Conservation (phyloP, 768 basidiomycete species). For the Rhizopogon roseolus region DNA sequence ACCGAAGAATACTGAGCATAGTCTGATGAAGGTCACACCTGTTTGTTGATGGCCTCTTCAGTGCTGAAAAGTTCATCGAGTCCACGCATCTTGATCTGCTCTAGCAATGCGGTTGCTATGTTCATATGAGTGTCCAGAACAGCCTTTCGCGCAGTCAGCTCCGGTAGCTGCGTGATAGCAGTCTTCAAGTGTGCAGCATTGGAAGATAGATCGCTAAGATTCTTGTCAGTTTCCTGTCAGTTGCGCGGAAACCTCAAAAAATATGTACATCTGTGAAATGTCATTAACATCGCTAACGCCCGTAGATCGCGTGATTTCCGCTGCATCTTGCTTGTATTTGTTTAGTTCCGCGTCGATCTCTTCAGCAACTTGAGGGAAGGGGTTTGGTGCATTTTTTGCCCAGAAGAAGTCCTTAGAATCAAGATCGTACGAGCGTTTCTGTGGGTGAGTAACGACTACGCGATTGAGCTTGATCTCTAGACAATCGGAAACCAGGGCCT, state of each 20-base stretch:
- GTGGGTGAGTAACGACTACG: slow-evolving; percentile 75
- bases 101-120: slow-evolving; percentile 91
- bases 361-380: slow-evolving; percentile 98
- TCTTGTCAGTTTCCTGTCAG: slow-evolving; percentile 11
- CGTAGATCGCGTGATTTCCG: slow-evolving; percentile 93
- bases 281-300: slow-evolving; percentile 96
- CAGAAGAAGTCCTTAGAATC: slow-evolving; percentile 99
- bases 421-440: slow-evolving; percentile 85
- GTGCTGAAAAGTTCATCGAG: slow-evolving; percentile 97
- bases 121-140: slow-evolving; percentile 99
- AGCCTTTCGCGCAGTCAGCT: slow-evolving; percentile 93
- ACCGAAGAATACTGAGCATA: not conserved
- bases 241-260: not conserved
- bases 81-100: slow-evolving; percentile 92
- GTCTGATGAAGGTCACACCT: slow-evolving; percentile 39
- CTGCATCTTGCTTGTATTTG: slow-evolving; percentile 92
- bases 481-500: slow-evolving; percentile 96
- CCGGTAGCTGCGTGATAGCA: slow-evolving; percentile 94
- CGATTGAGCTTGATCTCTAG: slow-evolving; percentile 96
- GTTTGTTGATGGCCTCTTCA: slow-evolving; percentile 87
- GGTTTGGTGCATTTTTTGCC: slow-evolving; percentile 92
- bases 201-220: slow-evolving; percentile 73
- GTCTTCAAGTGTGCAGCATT: slow-evolving; percentile 95
- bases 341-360: slow-evolving; percentile 92
- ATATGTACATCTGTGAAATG: slow-evolving; percentile 82